These are phyloP conservation scores for Lomentospora prolificans DNA, from an alignment of 2,329 filamentous ascomycete genomes.

Conservation along the genomic window DNA sequence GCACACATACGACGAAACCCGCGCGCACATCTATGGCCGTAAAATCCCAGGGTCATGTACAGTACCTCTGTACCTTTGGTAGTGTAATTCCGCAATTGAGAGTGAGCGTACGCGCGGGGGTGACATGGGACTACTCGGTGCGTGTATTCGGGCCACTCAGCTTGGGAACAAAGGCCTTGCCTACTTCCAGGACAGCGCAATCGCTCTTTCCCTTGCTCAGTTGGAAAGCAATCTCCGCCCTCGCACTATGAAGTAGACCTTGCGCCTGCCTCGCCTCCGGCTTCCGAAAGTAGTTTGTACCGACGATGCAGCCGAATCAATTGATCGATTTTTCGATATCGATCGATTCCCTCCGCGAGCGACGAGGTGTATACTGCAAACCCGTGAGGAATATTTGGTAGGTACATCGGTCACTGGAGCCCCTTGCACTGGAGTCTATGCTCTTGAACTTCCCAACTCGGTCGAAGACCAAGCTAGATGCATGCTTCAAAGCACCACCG, in stretches of 20 bases:
- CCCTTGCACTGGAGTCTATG: too few species aligned
- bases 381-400: neutral
- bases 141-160: too few species aligned
- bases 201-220: neutral
- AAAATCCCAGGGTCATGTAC: too few species aligned
- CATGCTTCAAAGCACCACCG: too few species aligned
- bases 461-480: too few species aligned
- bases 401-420: too few species aligned
- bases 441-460: too few species aligned
- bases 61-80: too few species aligned
- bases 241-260: too few species aligned
- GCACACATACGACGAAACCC: too few species aligned
- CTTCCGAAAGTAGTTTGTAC: neutral
- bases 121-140: neutral
- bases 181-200: neutral
- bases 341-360: too few species aligned
- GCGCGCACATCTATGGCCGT: too few species aligned
- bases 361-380: neutral
- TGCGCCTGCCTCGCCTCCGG: neutral
- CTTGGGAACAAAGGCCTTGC: neutral
- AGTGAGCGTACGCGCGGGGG: neutral
- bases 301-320: neutral
- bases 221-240: neutral
- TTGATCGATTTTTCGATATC: neutral
- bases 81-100: neutral